Percentiles rank a stretch among this genome's conserved stretches.
phyloP scores from a whole-genome alignment of 345 rosid species.

The Euphorbia pulcherrima region DNA sequence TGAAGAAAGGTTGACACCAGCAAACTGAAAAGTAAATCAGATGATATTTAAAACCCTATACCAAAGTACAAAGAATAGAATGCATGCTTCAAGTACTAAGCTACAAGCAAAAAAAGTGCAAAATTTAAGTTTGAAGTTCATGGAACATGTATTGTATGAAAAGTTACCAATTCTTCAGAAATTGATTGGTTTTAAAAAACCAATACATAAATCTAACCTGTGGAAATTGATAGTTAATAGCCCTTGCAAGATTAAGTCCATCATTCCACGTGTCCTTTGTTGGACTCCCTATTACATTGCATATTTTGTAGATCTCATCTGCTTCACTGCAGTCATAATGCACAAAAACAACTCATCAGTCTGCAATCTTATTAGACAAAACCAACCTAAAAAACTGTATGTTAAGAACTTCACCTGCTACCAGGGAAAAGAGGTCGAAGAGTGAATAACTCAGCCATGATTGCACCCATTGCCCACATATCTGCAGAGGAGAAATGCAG shows the following conservation, averaged over 20 bases:
- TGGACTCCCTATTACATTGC: slow-evolving; percentile 83
- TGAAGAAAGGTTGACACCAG: slow-evolving; percentile 47
- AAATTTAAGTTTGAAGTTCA: not conserved
- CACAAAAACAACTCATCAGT: not conserved
- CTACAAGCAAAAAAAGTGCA: not conserved
- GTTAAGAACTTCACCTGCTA: slow-evolving; percentile 42
- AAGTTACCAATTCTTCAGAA: not conserved
- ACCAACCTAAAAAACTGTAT: no score
- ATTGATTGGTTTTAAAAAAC: not conserved
- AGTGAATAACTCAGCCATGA: slow-evolving; percentile 77
- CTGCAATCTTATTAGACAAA: slow-evolving; percentile 38
- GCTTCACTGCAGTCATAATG: slow-evolving; percentile 62
- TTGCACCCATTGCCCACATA: slow-evolving; percentile 99
- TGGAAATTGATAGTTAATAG: slow-evolving; percentile 75
- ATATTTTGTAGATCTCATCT: slow-evolving; percentile 93
- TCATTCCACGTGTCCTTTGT: slow-evolving; percentile 71
- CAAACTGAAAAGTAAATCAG: slow-evolving; percentile 41
- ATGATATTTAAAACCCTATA: not conserved
- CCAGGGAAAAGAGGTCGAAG: slow-evolving; percentile 93
- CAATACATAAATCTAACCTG: slow-evolving; percentile 12
- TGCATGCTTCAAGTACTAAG: not conserved
- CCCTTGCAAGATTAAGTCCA: slow-evolving; percentile 79
- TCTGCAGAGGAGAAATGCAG: slow-evolving; percentile 34
- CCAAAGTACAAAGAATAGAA: not conserved
- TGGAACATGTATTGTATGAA: no score